phyloP scores from a whole-genome alignment of 139 green algal species.

The Zygnema cylindricum region DNA sequence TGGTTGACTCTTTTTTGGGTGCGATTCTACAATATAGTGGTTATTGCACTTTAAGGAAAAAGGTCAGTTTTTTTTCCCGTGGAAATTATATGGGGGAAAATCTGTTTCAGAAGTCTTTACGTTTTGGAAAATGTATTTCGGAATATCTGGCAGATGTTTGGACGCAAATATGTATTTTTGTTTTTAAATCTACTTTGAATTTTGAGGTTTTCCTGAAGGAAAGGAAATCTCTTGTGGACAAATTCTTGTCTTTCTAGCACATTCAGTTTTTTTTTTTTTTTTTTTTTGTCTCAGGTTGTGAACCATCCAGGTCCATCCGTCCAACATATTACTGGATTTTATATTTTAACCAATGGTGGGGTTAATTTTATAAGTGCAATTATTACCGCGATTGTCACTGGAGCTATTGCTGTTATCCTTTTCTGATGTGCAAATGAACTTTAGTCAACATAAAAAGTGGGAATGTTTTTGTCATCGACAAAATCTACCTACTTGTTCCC shows the following conservation, averaged over 20 bases:
- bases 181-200: background rate
- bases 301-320: constrained; percentile 69
- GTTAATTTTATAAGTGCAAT: constrained; percentile 65
- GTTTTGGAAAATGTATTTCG: background rate
- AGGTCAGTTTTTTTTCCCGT: constrained; percentile 27
- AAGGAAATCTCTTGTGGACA: background rate
- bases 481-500: no score
- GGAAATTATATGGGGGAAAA: no score
- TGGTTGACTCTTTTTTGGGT: constrained; percentile 92
- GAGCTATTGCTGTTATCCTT: background rate
- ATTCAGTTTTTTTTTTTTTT: background rate
- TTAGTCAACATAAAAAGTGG: no score
- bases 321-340: constrained; percentile 59
- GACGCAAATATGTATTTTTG: background rate
- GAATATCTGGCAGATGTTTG: background rate
- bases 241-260: background rate
- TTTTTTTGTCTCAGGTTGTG: constrained; percentile 47
- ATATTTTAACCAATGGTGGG: constrained; percentile 63
- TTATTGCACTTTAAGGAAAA: constrained; percentile 39
- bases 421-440: no score
- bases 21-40: constrained; percentile 91
- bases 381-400: constrained; percentile 18
- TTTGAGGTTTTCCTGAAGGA: background rate
- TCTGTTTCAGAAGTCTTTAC: background rate
- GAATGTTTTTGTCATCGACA: no score